Evolutionary conservation across 306 rosid species (phyloP).

Genomic region (Acacia crassicarpa): DNA sequence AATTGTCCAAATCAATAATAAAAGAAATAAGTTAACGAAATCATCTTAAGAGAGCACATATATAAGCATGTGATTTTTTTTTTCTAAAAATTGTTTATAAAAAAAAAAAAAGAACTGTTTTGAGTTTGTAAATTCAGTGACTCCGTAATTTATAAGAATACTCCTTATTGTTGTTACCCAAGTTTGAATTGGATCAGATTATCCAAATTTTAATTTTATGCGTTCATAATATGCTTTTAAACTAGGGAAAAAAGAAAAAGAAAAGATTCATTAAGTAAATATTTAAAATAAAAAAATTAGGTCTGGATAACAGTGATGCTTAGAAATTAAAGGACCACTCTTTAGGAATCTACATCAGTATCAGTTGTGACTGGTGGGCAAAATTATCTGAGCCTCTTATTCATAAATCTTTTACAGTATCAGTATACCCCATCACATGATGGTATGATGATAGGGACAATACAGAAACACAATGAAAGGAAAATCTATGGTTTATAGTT

Average conservation of each 20-base stretch:
- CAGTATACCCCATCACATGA: neutral
- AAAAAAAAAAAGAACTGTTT: neutral
- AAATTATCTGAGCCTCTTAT: slow-evolving; percentile 3
- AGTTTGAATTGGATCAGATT: neutral
- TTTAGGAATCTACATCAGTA: slow-evolving; percentile 19
- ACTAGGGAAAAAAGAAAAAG: neutral
- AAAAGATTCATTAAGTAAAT: neutral
- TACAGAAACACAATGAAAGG: neutral
- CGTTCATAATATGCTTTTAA: neutral
- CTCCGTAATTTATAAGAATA: neutral
- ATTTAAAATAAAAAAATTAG: neutral
- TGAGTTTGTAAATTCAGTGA: neutral
- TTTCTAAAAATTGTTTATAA: too few relatives aligned
- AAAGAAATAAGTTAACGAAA: neutral
- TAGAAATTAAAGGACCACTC: slow-evolving; percentile 29
- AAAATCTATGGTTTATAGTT: neutral
- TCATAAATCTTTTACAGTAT: slow-evolving; percentile 9
- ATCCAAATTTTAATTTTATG: neutral
- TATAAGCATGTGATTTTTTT: too few relatives aligned
- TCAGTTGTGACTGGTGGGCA: slow-evolving; percentile 15
- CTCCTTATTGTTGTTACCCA: neutral
- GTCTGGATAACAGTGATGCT: neutral
- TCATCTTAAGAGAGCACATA: too few relatives aligned
- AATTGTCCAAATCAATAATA: neutral
- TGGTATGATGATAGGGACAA: neutral